A percentile compares a stretch with the other conserved stretches of the same genome.
Evolutionary conservation across 306 rosid genomes (phyloP).

Genomic region (Inga leiocalycina): DNA sequence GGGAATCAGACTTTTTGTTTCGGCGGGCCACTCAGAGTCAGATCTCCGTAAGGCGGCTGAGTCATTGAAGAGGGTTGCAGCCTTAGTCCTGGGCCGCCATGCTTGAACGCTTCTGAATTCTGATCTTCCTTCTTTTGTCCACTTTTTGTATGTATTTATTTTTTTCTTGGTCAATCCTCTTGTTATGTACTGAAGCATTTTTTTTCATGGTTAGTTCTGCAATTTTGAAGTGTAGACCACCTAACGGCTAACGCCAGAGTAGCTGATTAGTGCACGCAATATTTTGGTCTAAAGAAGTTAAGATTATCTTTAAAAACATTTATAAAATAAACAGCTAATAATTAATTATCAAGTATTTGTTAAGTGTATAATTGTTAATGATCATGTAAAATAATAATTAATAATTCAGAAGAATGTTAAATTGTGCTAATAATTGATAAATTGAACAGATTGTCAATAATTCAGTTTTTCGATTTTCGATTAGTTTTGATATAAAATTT

Average conservation of each 20-base stretch:
- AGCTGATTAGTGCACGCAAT: not conserved
- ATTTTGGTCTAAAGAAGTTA: not conserved
- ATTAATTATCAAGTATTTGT: no score
- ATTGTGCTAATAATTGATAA: no score
- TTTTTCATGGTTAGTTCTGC: not conserved
- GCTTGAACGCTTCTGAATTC: constrained; percentile 35
- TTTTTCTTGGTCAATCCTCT: not conserved
- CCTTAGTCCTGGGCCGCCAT: constrained; percentile 47
- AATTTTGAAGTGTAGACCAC: not conserved
- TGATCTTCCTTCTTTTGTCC: constrained; percentile 9
- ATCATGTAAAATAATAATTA: no score
- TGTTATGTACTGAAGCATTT: not conserved
- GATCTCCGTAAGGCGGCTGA: constrained; percentile 78
- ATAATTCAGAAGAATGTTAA: no score
- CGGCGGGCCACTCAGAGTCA: constrained; percentile 77
- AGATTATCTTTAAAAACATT: no score
- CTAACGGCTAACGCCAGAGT: not conserved
- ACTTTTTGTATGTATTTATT: constrained; percentile 1
- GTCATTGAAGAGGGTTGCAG: constrained; percentile 73
- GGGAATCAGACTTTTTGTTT: constrained; percentile 80
- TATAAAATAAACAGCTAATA: no score
- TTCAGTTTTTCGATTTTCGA: no score
- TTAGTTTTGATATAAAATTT: no score
- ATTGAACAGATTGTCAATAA: no score
- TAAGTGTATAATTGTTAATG: no score